These are phyloP conservation scores for Cruciata laevipes DNA, from an alignment of 257 asterid species.

Conservation along the genomic window DNA sequence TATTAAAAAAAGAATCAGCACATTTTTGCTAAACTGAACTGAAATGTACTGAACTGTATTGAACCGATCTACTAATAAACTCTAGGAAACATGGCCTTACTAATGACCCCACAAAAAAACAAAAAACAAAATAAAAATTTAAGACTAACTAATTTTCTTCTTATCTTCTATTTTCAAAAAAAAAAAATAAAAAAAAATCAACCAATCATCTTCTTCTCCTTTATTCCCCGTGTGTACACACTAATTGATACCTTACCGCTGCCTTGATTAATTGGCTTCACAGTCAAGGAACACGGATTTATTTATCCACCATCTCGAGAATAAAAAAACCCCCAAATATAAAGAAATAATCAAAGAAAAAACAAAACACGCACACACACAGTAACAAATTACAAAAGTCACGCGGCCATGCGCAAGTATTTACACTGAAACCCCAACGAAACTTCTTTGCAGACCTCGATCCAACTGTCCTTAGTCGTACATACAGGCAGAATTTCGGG, in stretches of 20 bases:
- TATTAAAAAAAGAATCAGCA: no score
- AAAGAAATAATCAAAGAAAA: not conserved
- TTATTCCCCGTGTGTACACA: no score
- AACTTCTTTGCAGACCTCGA: constrained; percentile 11
- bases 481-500: not conserved
- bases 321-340: not conserved
- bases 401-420: not conserved
- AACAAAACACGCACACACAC: constrained; percentile 1
- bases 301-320: not conserved
- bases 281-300: not conserved
- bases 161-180: no score
- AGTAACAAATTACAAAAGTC: not conserved
- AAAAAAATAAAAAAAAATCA: no score
- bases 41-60: no score
- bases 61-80: no score
- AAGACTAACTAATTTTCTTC: no score
- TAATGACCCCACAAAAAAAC: no score
- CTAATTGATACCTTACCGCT: not conserved
- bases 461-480: not conserved
- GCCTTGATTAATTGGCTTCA: not conserved
- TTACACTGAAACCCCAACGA: constrained; percentile 20
- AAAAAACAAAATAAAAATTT: no score
- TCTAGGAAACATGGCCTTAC: no score
- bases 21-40: no score
- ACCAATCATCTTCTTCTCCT: no score